Base-by-base conservation (phyloP, 2,329 filamentous ascomycete genomes). In the Aspergillus spinulosporus region DNA sequence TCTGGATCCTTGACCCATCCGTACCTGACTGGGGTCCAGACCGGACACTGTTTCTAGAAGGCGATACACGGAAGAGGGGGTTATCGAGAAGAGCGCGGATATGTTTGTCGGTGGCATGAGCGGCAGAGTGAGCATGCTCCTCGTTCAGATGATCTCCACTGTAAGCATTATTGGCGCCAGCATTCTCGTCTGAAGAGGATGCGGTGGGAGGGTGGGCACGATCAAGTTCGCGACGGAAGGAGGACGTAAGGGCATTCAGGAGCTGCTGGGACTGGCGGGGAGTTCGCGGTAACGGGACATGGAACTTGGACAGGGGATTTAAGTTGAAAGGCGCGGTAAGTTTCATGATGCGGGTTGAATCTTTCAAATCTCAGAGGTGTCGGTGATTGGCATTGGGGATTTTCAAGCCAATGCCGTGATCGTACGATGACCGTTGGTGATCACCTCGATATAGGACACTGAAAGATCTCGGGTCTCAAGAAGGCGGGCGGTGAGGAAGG, bases 151-250 rank as follows among this genome's bases (percentile, higher is more conserved):
- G 40, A 21, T 58, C 36, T 3, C 26, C 40, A 28, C 37, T 42
- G 9, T 12, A 26, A 34, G 46, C 55, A 49, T 61, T 52, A 11
- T 60, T 58, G 49, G 62, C 36, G 11, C 26, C 43, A 21, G 49
- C 4, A 3, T 21, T 7, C 28, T 44, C 44, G 26, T 55, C 52
- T 39, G 50, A 48, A 4, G 55, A 47, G 15, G 56, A 54, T 40
- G 60, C 58, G n/a, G 64, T 61, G 32, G 68, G 65, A 14, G 80
- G 81, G 71, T 87, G 81, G 57, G 82, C 80, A 52, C 75, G 77
- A 64, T 88, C 84, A 42, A 88, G 79, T 57, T 87, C 84, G 48
- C 79, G 76, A 62, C 84, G 79, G 68, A 88, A 88, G 9, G 84
- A 87, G 40, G 78, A 79, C 21, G 84, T 87, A 60, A 88, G 78